Evolutionary conservation across 371 early-diverging fungal species (phyloP).

Genomic region (Fennellomyces sp.): DNA sequence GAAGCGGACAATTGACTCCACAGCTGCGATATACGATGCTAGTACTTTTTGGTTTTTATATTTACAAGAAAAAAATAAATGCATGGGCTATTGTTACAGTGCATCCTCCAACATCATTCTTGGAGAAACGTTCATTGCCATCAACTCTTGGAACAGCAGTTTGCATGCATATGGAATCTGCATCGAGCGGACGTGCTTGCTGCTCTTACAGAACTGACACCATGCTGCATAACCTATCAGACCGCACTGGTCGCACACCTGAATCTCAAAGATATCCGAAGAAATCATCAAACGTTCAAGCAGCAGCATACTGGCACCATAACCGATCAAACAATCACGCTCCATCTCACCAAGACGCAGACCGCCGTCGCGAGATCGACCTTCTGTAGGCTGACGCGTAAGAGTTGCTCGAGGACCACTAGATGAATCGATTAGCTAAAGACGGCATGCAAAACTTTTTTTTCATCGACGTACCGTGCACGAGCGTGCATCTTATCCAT

Average conservation of each 20-base stretch:
- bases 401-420: slow-evolving; percentile 94
- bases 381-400: slow-evolving; percentile 99
- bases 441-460: not conserved
- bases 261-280: slow-evolving; percentile 93
- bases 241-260: slow-evolving; percentile 93
- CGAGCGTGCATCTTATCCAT: slow-evolving; percentile 99
- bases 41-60: too few species aligned
- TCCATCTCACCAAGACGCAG: slow-evolving; percentile 99
- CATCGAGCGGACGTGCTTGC: slow-evolving; percentile 85
- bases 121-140: slow-evolving; percentile 98
- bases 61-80: not conserved
- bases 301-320: slow-evolving; percentile 94
- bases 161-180: slow-evolving; percentile 98
- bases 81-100: slow-evolving; percentile 22
- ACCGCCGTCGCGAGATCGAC: slow-evolving; percentile 98
- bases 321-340: slow-evolving; percentile 98
- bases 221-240: slow-evolving; percentile 93
- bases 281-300: slow-evolving; percentile 96
- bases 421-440: not conserved
- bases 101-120: slow-evolving; percentile 53
- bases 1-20: too few species aligned
- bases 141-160: slow-evolving; percentile 95
- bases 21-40: too few species aligned
- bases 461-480: slow-evolving; percentile 61
- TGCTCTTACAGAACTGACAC: slow-evolving; percentile 95